Evolutionary conservation across 2,329 filamentous ascomycete species (phyloP).

Genomic region (Trichophyton benhamiae): DNA sequence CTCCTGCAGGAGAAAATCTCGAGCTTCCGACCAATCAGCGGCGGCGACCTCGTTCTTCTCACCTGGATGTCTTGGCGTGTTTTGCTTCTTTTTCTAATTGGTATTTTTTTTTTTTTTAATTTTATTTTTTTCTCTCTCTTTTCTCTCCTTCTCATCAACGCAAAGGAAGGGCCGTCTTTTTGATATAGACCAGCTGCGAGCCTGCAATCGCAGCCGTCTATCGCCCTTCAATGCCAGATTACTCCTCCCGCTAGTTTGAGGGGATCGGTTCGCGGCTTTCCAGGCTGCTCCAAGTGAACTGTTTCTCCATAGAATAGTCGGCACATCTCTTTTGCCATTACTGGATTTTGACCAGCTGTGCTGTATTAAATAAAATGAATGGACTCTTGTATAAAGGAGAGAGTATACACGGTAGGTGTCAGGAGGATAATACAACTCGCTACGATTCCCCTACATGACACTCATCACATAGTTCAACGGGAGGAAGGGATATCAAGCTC

Average conservation of each 20-base stretch:
- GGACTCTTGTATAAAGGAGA: not conserved
- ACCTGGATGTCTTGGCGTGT: not conserved
- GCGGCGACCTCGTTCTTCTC: not conserved
- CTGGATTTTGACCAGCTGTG: not conserved
- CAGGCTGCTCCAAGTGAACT: slow-evolving; percentile 18
- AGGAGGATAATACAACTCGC: not conserved
- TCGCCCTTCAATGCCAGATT: slow-evolving; percentile 26
- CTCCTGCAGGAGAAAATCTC: not conserved
- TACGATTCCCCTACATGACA: not conserved
- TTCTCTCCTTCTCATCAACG: slow-evolving; percentile 1
- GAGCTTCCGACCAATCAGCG: not conserved
- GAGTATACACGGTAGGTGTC: not conserved
- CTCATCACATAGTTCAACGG: not conserved
- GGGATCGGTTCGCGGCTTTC: slow-evolving; percentile 27
- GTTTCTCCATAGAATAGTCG: slow-evolving; percentile 37
- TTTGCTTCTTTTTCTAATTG: not conserved
- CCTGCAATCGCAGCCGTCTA: slow-evolving; percentile 5
- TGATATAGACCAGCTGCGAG: not conserved
- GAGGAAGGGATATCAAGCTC: not conserved
- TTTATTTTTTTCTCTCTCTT: not conserved
- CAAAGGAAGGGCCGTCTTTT: not conserved
- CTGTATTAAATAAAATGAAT: not conserved
- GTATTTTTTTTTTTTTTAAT: not conserved
- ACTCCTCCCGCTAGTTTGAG: slow-evolving; percentile 35
- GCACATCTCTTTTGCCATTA: slow-evolving; percentile 21